These are phyloP conservation scores for Apiotrichum montevideense DNA, from an alignment of 1,284 basidiomycete genomes.

Conservation along the genomic window DNA sequence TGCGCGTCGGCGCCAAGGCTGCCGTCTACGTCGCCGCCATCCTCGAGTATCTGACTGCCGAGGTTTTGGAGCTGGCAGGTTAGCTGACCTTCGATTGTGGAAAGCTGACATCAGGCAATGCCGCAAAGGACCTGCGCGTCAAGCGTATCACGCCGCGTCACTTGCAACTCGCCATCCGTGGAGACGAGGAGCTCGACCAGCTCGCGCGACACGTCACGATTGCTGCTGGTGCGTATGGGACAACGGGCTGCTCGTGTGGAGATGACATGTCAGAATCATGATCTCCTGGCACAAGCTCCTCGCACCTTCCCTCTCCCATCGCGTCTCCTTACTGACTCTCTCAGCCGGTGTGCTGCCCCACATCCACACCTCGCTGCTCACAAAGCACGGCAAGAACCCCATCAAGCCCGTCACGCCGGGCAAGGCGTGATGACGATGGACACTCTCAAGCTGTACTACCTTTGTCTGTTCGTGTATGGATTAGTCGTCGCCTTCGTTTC, in stretches of 20 bases:
- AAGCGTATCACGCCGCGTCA: conserved; percentile 94
- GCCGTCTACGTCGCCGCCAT: conserved; percentile 49
- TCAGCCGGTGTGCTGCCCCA: conserved; percentile 76
- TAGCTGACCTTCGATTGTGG: conserved; percentile 2
- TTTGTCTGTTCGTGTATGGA: not conserved
- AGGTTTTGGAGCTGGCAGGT: conserved; percentile 50
- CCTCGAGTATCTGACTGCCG: conserved; percentile 49
- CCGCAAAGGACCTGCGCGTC: conserved; percentile 89
- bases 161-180: conserved; percentile 65
- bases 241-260: too few relatives aligned
- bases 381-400: conserved; percentile 20
- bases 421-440: not conserved
- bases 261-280: too few relatives aligned
- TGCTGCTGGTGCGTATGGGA: too few relatives aligned
- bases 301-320: too few relatives aligned
- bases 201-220: conserved; percentile 25
- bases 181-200: conserved; percentile 65
- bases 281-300: too few relatives aligned
- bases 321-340: too few relatives aligned
- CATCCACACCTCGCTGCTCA: conserved; percentile 68
- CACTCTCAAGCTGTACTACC: too few relatives aligned
- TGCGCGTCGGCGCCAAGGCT: conserved; percentile 51
- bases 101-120: conserved; percentile 62
- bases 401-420: conserved; percentile 7
- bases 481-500: not conserved